A percentile compares a stretch with the other conserved stretches of the same genome.
phyloP scores from a whole-genome alignment of 2,329 filamentous ascomycete genomes.

The Penicillium corylophilum region DNA sequence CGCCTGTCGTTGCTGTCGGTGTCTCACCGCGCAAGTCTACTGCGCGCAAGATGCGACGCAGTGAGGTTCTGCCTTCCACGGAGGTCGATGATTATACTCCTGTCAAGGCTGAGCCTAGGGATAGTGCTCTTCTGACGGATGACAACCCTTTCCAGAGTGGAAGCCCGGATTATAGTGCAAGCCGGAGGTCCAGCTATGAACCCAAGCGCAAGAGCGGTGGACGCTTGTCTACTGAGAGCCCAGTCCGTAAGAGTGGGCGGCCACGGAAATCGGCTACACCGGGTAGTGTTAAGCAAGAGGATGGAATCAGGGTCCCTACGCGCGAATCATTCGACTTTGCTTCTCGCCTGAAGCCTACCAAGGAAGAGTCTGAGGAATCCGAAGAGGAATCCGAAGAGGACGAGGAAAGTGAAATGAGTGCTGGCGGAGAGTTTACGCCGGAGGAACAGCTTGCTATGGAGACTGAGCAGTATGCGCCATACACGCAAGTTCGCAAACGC shows the following conservation, averaged over 20 bases:
- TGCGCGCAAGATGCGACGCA: constrained; percentile 53
- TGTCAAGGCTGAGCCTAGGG: constrained; percentile 46
- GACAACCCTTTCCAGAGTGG: constrained; percentile 95
- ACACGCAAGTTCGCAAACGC: constrained; percentile 21
- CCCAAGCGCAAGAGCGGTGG: constrained; percentile 55
- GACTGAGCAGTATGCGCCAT: constrained; percentile 55
- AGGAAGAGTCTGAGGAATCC: constrained; percentile 38
- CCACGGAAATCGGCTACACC: constrained; percentile 35
- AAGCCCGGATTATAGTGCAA: constrained; percentile 53
- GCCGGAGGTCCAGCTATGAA: constrained; percentile 28
- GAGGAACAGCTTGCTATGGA: constrained; percentile 81
- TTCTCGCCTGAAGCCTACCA: constrained; percentile 37
- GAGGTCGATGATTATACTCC: constrained; percentile 38
- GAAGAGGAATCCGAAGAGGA: constrained; percentile 49
- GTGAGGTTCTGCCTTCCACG: constrained; percentile 41
- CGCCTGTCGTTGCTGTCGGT: constrained; percentile 37
- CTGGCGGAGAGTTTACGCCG: constrained; percentile 90
- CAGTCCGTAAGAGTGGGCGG: constrained; percentile 26
- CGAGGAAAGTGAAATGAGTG: constrained; percentile 57
- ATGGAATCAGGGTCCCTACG: constrained; percentile 54
- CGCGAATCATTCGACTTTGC: constrained; percentile 61
- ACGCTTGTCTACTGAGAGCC: constrained; percentile 39
- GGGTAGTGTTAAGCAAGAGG: constrained; percentile 48
- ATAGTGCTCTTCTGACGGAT: constrained; percentile 72
- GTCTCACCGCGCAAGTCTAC: constrained; percentile 45